phyloP scores from a whole-genome alignment of 768 basidiomycete genomes.

The Pleurotus ostreatus region DNA sequence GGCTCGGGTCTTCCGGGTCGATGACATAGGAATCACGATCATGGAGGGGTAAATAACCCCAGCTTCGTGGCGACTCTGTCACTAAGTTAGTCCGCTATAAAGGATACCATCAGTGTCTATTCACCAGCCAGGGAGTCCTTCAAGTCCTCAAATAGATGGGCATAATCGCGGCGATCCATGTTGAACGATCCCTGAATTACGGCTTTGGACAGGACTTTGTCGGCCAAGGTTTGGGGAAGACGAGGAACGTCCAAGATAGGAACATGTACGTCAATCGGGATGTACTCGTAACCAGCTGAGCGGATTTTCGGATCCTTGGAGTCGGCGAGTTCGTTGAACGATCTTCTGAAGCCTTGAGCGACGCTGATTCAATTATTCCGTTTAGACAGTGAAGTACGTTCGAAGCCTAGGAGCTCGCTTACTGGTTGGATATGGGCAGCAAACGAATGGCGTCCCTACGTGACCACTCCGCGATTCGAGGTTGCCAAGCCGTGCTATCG shows the following conservation, averaged over 20 bases:
- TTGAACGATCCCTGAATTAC: conserved; percentile 38
- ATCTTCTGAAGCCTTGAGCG: conserved; percentile 22
- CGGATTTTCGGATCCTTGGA: conserved; percentile 23
- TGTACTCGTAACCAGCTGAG: conserved; percentile 28
- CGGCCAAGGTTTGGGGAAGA: conserved; percentile 17
- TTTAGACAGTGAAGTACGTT: background rate
- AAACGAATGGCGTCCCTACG: conserved; percentile 32
- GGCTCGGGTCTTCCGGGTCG: conserved; percentile 21
- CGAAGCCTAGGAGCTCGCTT: conserved; percentile 7
- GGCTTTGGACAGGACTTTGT: conserved; percentile 28
- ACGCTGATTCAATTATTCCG: conserved; percentile 18
- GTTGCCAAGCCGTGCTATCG: conserved; percentile 25
- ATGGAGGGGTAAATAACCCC: conserved; percentile 31
- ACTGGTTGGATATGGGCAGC: conserved; percentile 36
- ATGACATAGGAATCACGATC: conserved; percentile 15
- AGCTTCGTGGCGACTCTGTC: conserved; percentile 27
- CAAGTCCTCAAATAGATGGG: conserved; percentile 28
- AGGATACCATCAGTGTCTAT: background rate
- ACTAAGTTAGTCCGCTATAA: background rate
- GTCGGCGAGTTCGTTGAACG: conserved; percentile 25
- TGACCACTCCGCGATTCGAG: conserved; percentile 30
- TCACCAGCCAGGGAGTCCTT: conserved; percentile 26
- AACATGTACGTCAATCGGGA: conserved; percentile 31
- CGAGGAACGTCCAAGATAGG: conserved; percentile 29
- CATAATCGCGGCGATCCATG: conserved; percentile 30